Conservation (phyloP, 345 rosid species). For the Firmiana major region DNA sequence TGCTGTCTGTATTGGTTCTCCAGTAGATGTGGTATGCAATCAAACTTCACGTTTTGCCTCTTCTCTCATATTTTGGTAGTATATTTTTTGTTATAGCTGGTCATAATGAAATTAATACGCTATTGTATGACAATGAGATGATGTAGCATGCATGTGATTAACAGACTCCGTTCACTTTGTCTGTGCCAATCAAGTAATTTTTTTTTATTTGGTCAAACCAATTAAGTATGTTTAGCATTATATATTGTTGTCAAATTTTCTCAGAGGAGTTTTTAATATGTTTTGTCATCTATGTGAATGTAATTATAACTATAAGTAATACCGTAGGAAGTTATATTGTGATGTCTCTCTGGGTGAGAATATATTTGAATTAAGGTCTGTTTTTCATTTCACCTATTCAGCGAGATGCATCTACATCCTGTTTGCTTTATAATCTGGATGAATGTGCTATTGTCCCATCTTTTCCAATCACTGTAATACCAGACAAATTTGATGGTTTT, state of each 20-base stretch:
- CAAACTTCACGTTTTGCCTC: constrained; percentile 14
- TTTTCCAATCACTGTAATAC: neutral
- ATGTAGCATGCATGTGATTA: neutral
- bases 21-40: constrained; percentile 88
- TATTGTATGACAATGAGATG: neutral
- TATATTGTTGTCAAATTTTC: neutral
- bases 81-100: neutral
- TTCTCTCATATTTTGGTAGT: neutral
- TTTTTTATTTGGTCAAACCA: too few relatives aligned
- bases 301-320: neutral
- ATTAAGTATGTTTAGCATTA: too few relatives aligned
- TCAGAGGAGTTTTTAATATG: neutral
- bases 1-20: constrained; percentile 95
- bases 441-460: neutral
- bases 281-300: neutral
- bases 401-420: neutral
- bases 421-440: neutral
- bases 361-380: neutral
- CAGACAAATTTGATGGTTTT: constrained; percentile 7
- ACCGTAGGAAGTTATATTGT: neutral
- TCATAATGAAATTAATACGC: neutral
- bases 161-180: neutral
- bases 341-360: neutral
- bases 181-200: neutral
- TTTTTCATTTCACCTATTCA: neutral